Percentiles rank a stretch among this genome's conserved stretches.
phyloP scores from a whole-genome alignment of 192 early-diverging fungal genomes.

The Coemansia sp. region DNA sequence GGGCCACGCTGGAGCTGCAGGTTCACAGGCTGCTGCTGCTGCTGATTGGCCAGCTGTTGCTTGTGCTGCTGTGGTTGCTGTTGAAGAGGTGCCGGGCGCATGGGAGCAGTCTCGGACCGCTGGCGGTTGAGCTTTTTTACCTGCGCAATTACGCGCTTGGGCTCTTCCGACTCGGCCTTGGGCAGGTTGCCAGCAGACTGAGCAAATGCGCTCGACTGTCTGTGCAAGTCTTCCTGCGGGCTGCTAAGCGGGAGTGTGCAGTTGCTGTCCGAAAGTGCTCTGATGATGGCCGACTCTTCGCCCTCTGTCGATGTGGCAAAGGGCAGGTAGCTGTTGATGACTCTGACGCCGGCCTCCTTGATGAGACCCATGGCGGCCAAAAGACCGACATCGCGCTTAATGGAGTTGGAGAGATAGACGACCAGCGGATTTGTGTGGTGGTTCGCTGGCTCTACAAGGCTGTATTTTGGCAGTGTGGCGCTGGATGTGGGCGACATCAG shows the following conservation, averaged over 20 bases:
- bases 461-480: slow-evolving; percentile 23
- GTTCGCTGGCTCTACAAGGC: slow-evolving; percentile 19
- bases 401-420: slow-evolving; percentile 48
- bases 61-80: slow-evolving; percentile 13
- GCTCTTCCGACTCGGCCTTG: slow-evolving; percentile 14
- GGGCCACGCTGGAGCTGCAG: slow-evolving; percentile 27
- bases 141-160: slow-evolving; percentile 13
- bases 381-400: slow-evolving; percentile 50
- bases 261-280: slow-evolving; percentile 17
- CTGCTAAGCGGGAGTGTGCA: slow-evolving; percentile 11
- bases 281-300: slow-evolving; percentile 25
- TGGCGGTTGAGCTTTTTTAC: slow-evolving; percentile 44
- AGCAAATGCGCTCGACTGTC: slow-evolving; percentile 5
- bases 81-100: slow-evolving; percentile 15
- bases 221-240: neutral
- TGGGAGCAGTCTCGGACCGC: slow-evolving; percentile 51
- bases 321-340: slow-evolving; percentile 51
- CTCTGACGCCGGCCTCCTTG: slow-evolving; percentile 28
- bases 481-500: slow-evolving; percentile 12
- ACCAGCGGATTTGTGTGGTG: slow-evolving; percentile 28
- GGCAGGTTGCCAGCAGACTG: slow-evolving; percentile 9
- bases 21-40: slow-evolving; percentile 9
- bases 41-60: slow-evolving; percentile 16
- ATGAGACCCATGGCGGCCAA: slow-evolving; percentile 51
- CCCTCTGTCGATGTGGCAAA: slow-evolving; percentile 14